Conservation (phyloP, 2,329 filamentous ascomycete species). For the Aspergillus phoenicis region DNA sequence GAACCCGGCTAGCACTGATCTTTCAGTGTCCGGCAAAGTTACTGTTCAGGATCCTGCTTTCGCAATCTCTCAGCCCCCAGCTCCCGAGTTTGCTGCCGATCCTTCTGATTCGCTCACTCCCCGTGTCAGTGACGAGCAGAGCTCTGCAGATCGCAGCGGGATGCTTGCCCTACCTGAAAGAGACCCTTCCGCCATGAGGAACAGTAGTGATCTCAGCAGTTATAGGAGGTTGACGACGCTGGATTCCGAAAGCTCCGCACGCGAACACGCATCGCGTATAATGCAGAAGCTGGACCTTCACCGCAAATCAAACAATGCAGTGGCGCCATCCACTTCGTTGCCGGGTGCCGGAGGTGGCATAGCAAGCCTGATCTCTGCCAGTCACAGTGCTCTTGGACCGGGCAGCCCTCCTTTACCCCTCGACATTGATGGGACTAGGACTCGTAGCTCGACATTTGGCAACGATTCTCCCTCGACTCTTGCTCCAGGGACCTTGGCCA, state of each 20-base stretch:
- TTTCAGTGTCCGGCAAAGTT: constrained; percentile 46
- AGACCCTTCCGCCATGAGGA: constrained; percentile 61
- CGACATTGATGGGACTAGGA: constrained; percentile 40
- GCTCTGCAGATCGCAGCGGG: constrained; percentile 60
- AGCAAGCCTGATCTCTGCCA: constrained; percentile 81
- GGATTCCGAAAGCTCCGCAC: constrained; percentile 66
- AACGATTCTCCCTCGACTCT: constrained; percentile 65
- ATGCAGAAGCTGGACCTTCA: constrained; percentile 92
- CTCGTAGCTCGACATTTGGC: constrained; percentile 33
- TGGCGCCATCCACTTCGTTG: constrained; percentile 48
- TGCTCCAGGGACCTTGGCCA: constrained; percentile 79
- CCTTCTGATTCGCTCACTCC: constrained; percentile 66
- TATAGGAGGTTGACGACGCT: constrained; percentile 53
- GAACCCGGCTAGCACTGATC: constrained; percentile 60
- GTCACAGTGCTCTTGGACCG: constrained; percentile 74
- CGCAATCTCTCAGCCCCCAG: constrained; percentile 83
- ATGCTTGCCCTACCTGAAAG: constrained; percentile 67
- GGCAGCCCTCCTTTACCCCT: constrained; percentile 47
- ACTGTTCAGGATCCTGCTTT: constrained; percentile 72
- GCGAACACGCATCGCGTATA: constrained; percentile 78
- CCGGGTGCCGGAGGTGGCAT: constrained; percentile 65
- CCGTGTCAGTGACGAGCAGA: constrained; percentile 58
- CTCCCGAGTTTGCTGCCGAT: constrained; percentile 88
- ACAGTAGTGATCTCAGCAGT: constrained; percentile 70
- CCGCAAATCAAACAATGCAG: constrained; percentile 69